phyloP scores from a whole-genome alignment of 305 asterid genomes.

The Petunia hybrid region DNA sequence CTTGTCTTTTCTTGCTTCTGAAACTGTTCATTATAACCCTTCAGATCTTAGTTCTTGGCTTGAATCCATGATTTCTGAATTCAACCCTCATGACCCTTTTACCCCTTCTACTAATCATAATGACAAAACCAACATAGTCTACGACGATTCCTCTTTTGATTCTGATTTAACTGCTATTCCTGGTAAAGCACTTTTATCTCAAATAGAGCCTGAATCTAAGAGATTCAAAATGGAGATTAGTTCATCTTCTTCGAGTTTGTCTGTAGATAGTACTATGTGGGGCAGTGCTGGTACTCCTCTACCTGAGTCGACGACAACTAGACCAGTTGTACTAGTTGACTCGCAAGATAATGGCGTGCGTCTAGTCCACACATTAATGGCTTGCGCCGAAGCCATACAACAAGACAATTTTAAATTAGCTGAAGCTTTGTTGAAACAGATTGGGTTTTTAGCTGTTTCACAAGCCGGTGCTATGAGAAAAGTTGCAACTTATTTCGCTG shows the following conservation, averaged over 20 bases:
- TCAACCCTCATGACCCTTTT: slow-evolving; percentile 52
- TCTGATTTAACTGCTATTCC: slow-evolving; percentile 85
- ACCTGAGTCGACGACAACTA: slow-evolving; percentile 36
- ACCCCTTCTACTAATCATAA: slow-evolving; percentile 40
- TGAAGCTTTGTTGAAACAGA: slow-evolving; percentile 68
- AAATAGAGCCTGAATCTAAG: slow-evolving; percentile 56
- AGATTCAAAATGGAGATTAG: slow-evolving; percentile 36
- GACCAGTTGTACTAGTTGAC: slow-evolving; percentile 68
- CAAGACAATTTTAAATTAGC: slow-evolving; percentile 68
- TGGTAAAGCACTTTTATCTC: slow-evolving; percentile 70
- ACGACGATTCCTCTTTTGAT: slow-evolving; percentile 61
- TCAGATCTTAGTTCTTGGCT: slow-evolving; percentile 87
- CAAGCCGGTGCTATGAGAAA: slow-evolving; percentile 88
- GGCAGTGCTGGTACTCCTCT: no score
- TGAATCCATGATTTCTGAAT: slow-evolving; percentile 74
- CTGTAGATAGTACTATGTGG: slow-evolving; percentile 28
- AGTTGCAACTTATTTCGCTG: slow-evolving; percentile 85
- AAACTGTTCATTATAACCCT: slow-evolving; percentile 78
- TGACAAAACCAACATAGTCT: slow-evolving; percentile 23
- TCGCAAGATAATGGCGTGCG: slow-evolving; percentile 84
- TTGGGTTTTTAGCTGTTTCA: slow-evolving; percentile 74
- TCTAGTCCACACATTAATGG: slow-evolving; percentile 81
- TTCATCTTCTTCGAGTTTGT: not conserved
- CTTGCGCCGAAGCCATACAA: slow-evolving; percentile 88
- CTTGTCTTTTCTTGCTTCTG: slow-evolving; percentile 58